Evolutionary conservation across 306 rosid genomes (phyloP), one percentile per base, ranked within the genome.

Genomic region (Medicago ruthenica): DNA sequence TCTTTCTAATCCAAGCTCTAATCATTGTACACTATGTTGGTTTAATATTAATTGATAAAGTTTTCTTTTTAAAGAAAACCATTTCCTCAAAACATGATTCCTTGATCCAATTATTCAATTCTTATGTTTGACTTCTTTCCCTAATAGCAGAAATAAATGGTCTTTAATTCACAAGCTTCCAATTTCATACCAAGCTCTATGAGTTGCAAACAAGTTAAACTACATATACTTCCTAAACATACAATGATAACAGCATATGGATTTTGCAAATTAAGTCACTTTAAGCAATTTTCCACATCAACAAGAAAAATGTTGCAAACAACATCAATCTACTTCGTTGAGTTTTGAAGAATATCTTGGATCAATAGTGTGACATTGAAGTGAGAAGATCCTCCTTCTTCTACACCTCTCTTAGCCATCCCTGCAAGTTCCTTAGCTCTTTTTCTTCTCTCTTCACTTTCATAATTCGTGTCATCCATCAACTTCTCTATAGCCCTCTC

Each of bases 341-440:
- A 63, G 4, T 62, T 75, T 27, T 82, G 76, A 71, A 11, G 54
- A 65, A 87, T 79, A 37, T 91, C 87, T 67, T 85, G 84, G 71
- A 91, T 86, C 7, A 91, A 62, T 8, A 36, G 22, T 0, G 24
- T 72, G 14, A 88, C 75, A 18, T 85, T 80, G 0, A 27, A 45
- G 6, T 85, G 77, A 66, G 97, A 92, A 48, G 97, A 88, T 1
- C 96, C 96, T 1, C 86, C 97, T 77, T 78, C 87, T 76, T 80
- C 76, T 0, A 80, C 85, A 21, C 90, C 88, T 44, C 39, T 62
- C 57, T 78, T 78, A 16, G 88, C 93, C 84, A 79, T 77, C 45
- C 82, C 72, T 0, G 77, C 87, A 14, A 89, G 58, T 65, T 75
- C 70, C 51, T 14, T 85, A 12, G 41, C 80, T 68, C 87, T 79